Percentiles rank a stretch among this genome's conserved stretches.
These are phyloP conservation scores for Didymella glomerata DNA, from an alignment of 2,329 filamentous ascomycete genomes.

Conservation along the genomic window DNA sequence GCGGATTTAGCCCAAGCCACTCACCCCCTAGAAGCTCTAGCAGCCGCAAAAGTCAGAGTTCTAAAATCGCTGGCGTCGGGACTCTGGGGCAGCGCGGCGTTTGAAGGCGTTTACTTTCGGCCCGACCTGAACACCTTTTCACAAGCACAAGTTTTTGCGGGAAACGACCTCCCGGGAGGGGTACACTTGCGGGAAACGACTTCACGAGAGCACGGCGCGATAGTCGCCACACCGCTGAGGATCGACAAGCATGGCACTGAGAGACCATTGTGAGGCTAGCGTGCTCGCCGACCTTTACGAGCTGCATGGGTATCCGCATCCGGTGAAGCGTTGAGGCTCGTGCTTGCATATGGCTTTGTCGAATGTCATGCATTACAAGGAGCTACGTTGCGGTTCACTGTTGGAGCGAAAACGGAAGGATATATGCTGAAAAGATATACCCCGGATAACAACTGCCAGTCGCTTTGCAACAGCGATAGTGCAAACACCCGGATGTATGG, in stretches of 20 bases:
- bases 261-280: background rate
- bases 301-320: constrained; percentile 3
- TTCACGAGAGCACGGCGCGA: constrained; percentile 10
- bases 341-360: constrained; percentile 8
- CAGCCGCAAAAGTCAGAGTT: constrained; percentile 7
- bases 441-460: background rate
- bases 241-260: constrained; percentile 18
- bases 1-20: constrained; percentile 3
- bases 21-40: constrained; percentile 1
- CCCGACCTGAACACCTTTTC: constrained; percentile 5
- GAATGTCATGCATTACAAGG: constrained; percentile 19
- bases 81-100: constrained; percentile 13
- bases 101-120: constrained; percentile 10
- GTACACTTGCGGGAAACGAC: constrained; percentile 19
- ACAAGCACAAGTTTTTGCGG: constrained; percentile 13
- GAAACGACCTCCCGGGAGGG: constrained; percentile 9
- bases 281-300: constrained; percentile 6
- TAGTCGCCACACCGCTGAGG: constrained; percentile 25
- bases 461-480: background rate
- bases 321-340: constrained; percentile 6
- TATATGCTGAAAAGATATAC: background rate
- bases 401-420: constrained; percentile 1
- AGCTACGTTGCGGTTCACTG: constrained; percentile 1
- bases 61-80: constrained; percentile 10
- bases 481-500: constrained; percentile 3